Evolutionary conservation across 2,329 filamentous ascomycete genomes (phyloP), one percentile per base, ranked within the genome.

Genomic region (Nigrospora oryzae): DNA sequence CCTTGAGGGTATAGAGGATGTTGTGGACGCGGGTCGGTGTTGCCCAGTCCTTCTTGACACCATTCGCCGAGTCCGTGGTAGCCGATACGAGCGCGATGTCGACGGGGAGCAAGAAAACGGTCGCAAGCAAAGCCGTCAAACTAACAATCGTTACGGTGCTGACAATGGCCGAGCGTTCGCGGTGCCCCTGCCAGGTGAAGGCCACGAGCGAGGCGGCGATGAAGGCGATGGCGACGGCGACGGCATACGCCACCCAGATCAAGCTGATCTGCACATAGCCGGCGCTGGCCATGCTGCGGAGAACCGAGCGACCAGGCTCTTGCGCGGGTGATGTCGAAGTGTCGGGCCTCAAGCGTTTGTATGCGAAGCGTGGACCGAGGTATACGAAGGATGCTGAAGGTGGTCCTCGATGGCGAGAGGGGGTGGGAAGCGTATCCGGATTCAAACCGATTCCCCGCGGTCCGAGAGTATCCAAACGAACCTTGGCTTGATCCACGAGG

Each of bases 51-150:
- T 96, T 96, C 70, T 95, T 94, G 40, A 77, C 76, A 47, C 93
- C 93, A 32, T 84, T 72, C 40, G 81, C 77, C 6, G 83, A 77
- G 45, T 83, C 83, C 13, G 82, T 84, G 0, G 93, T 98, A 7
- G 89, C 89, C 2, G 91, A 96, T 40, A 96, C 85, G 54, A 98
- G 79, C 11, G 93, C 93, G 54, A 97, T 89, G 64, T 98, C 93
- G 63, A 97, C 91, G 19, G 93, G 93, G 28, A 96, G 80, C 17
- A 98, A 79, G 32, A 98, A 78, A 28, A 96, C 83, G 1, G 93
- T 98, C 13, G 93, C 93, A 44, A 98, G 81, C 30, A 98, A 78
- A 10, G 86, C 79, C 11, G 90, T 89, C 38, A 95, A 75, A 45
- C 89, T 93, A 65, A 96, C 70, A 55, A 95, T 89, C 62, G 88